Evolutionary conservation across 768 basidiomycete genomes (phyloP).

Genomic region (Macrolepiota fuliginosa): DNA sequence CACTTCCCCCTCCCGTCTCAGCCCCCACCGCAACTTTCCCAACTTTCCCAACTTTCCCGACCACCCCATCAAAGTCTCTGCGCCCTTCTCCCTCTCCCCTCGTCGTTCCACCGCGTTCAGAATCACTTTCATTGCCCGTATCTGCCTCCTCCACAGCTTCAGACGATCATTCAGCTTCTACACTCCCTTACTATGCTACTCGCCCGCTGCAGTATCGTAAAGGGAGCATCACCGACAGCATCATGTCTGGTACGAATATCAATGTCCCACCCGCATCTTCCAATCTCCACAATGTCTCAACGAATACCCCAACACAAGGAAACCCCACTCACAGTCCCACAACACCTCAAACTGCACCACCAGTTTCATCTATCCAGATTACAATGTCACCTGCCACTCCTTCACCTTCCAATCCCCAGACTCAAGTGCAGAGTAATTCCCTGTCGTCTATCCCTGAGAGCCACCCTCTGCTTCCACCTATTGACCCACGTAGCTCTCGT

Average conservation of each 20-base stretch:
- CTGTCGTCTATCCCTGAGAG: conserved; percentile 1
- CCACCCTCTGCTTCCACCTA: conserved; percentile 10
- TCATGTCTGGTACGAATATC: conserved; percentile 21
- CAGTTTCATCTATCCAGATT: conserved; percentile 7
- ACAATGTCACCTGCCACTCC: conserved; percentile 11
- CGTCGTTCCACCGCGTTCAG: conserved; percentile 35
- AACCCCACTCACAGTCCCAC: neutral
- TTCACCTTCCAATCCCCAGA: neutral
- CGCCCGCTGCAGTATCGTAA: conserved; percentile 28
- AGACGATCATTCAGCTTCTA: conserved; percentile 19
- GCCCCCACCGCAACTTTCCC: conserved; percentile 16
- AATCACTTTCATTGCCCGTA: conserved; percentile 30
- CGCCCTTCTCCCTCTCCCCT: conserved; percentile 32
- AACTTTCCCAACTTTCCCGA: conserved; percentile 13
- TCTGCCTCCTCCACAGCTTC: conserved; percentile 28
- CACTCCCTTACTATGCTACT: neutral
- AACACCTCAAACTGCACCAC: conserved; percentile 1
- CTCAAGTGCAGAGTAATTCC: neutral
- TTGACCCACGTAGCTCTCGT: conserved; percentile 40
- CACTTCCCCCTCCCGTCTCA: conserved; percentile 20
- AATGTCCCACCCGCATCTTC: conserved; percentile 18
- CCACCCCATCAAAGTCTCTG: conserved; percentile 15
- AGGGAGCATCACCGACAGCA: conserved; percentile 35
- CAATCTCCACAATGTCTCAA: neutral
- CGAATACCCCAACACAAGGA: neutral